phyloP scores from a whole-genome alignment of 352 stramenopile species.

The Stramenopiles sp. region DNA sequence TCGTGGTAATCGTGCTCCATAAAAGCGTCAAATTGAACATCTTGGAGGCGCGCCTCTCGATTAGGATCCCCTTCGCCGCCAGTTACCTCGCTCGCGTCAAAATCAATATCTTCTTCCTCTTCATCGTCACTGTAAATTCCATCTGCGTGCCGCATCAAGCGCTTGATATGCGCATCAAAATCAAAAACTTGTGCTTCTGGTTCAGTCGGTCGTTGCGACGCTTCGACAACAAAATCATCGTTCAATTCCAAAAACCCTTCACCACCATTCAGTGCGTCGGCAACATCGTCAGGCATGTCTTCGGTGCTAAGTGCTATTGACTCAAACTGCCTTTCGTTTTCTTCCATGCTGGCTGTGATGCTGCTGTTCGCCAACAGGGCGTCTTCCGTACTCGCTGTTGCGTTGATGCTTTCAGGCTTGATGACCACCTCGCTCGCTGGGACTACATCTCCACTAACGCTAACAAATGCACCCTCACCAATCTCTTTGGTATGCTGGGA shows the following conservation, averaged over 20 bases:
- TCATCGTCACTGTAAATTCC: constrained; percentile 40
- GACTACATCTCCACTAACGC: constrained; percentile 24
- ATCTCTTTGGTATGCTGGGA: constrained; percentile 69
- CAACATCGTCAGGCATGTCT: constrained; percentile 57
- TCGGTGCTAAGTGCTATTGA: constrained; percentile 26
- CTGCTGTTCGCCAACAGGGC: no score
- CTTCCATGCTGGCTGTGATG: no score
- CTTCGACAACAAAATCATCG: constrained; percentile 68
- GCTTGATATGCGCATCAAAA: constrained; percentile 73
- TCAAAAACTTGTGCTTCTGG: constrained; percentile 47
- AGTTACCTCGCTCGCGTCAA: no score
- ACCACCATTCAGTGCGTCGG: constrained; percentile 50
- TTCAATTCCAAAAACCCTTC: constrained; percentile 59
- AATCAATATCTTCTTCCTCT: no score
- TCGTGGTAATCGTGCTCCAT: no score
- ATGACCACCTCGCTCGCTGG: no score
- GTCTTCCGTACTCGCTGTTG: no score
- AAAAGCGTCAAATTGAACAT: no score
- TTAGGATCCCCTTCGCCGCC: no score
- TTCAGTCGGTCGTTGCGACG: constrained; percentile 29
- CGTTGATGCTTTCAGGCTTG: no score
- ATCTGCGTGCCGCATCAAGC: constrained; percentile 61
- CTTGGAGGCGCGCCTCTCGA: no score
- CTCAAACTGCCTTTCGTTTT: constrained; percentile 17
- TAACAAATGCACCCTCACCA: constrained; percentile 55